Evolutionary conservation across 306 rosid species (phyloP).

Genomic region (Cicer yamashitae): DNA sequence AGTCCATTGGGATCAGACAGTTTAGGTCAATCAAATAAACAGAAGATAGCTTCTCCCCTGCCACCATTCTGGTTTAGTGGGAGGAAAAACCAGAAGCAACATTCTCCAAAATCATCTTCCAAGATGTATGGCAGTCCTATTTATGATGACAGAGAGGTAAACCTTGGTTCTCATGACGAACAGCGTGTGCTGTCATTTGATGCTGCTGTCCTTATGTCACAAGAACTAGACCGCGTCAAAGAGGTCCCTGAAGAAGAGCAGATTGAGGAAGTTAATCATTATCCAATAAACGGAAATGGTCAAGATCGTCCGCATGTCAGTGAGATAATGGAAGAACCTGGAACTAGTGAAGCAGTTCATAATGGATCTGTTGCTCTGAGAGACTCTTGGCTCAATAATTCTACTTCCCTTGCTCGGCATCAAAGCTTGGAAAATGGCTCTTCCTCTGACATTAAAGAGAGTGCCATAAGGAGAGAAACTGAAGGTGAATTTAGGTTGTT

Average conservation of each 20-base stretch:
- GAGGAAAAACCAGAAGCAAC: constrained; percentile 62
- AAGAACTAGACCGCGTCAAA: constrained; percentile 76
- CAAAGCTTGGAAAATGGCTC: constrained; percentile 62
- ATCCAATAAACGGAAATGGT: constrained; percentile 53
- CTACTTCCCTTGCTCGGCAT: constrained; percentile 55
- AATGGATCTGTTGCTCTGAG: constrained; percentile 45
- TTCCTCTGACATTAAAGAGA: constrained; percentile 73
- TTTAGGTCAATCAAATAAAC: constrained; percentile 62
- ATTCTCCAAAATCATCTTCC: constrained; percentile 70
- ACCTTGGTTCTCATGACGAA: constrained; percentile 57
- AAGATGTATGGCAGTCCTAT: constrained; percentile 85
- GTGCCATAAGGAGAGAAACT: constrained; percentile 96
- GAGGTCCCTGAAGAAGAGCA: constrained; percentile 74
- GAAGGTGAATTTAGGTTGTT: constrained; percentile 92
- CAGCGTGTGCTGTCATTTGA: constrained; percentile 80
- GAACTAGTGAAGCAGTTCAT: constrained; percentile 48
- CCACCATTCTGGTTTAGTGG: constrained; percentile 85
- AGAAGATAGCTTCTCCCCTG: constrained; percentile 76
- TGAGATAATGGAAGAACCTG: constrained; percentile 70
- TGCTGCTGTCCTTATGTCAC: constrained; percentile 84
- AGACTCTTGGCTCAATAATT: constrained; percentile 55
- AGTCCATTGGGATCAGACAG: constrained; percentile 88
- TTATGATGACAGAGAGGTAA: constrained; percentile 69
- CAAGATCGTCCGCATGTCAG: constrained; percentile 44
- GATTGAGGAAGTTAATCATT: constrained; percentile 46